Conservation (phyloP, 305 asterid species). For the Fraxinus xanthoxyloides region DNA sequence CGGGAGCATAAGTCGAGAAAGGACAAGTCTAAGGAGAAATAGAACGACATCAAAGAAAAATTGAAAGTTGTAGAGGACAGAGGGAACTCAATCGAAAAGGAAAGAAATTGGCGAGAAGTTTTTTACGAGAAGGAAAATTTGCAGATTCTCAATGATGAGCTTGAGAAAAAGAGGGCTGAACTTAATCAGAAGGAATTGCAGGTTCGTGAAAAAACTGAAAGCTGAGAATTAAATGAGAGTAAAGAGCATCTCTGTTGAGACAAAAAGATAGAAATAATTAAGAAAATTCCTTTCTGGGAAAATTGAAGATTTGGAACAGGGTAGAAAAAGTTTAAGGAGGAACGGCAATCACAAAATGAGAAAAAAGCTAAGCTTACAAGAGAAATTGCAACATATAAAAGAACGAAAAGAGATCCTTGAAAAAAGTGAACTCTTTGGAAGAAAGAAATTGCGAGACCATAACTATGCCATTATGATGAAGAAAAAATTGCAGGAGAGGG, state of each 20-base stretch:
- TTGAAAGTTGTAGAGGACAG: background rate
- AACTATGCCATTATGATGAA: background rate
- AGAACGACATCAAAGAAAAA: background rate
- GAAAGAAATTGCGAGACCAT: background rate
- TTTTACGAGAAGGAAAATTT: background rate
- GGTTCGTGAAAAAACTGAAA: background rate
- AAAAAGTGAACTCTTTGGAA: background rate
- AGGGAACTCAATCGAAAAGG: background rate
- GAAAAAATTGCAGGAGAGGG: background rate
- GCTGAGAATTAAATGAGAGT: background rate
- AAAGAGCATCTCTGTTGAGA: background rate
- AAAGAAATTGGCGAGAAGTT: background rate
- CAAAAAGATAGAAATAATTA: background rate
- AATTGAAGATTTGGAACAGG: background rate
- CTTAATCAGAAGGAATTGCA: background rate
- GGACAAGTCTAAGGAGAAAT: conserved; percentile 8
- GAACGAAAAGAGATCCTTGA: background rate
- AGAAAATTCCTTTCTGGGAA: background rate
- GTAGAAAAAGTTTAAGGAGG: background rate
- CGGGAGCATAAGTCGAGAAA: background rate
- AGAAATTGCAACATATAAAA: background rate
- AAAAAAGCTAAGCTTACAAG: background rate
- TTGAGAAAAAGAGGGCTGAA: background rate
- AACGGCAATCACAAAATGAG: background rate
- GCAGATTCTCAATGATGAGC: background rate